Conservation (phyloP, 768 basidiomycete genomes). For the Tulasnella sp. region DNA sequence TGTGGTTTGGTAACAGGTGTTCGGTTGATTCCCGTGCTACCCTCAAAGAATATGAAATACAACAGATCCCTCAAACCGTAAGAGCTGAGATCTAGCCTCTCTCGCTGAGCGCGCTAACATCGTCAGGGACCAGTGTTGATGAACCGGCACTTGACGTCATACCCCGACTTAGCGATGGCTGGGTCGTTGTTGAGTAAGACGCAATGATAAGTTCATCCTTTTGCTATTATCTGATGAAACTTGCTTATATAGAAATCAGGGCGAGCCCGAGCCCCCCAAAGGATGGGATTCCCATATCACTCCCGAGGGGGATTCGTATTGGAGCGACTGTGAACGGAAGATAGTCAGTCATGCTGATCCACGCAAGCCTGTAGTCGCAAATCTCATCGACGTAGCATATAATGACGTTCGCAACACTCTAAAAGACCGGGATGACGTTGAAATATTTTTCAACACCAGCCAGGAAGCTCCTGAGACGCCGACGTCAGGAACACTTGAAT, state of each 20-base stretch:
- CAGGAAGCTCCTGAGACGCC: conserved; percentile 5
- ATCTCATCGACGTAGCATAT: neutral
- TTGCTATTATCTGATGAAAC: neutral
- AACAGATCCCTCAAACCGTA: too few relatives aligned
- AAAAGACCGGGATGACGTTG: neutral
- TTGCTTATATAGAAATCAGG: neutral
- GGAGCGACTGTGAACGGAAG: neutral
- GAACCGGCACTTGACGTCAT: too few relatives aligned
- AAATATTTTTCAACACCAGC: neutral
- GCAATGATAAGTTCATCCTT: too few relatives aligned
- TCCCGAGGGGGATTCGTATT: neutral
- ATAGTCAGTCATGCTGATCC: neutral
- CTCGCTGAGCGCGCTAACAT: too few relatives aligned
- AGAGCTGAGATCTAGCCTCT: too few relatives aligned
- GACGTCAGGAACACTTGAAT: neutral
- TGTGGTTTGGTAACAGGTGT: too few relatives aligned
- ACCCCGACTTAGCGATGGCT: too few relatives aligned
- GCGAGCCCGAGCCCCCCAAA: neutral
- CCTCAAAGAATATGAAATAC: too few relatives aligned
- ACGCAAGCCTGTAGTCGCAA: neutral
- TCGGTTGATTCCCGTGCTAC: too few relatives aligned
- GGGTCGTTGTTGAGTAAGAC: too few relatives aligned
- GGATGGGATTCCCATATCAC: neutral
- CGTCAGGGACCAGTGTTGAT: too few relatives aligned
- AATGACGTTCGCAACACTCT: neutral